Base-by-base conservation (phyloP, 805 yeast species). In the Wickerhamomyces kurtzmanii region DNA sequence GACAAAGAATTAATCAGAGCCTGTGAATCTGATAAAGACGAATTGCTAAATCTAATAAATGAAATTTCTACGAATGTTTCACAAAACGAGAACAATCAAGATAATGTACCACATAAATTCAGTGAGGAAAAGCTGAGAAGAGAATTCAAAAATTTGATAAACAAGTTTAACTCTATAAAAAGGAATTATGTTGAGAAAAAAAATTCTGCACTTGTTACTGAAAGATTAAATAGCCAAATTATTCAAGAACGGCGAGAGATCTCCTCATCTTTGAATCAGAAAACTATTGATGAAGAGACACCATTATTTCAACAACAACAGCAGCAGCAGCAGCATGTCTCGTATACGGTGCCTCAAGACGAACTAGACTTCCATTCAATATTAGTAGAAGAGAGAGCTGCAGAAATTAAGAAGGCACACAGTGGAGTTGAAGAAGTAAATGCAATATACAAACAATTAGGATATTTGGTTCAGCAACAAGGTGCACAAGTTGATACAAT, bases 401-500 rank as follows among this genome's bases (percentile, higher is more conserved):
- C 70, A 15, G 91, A 84, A 36, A 80, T 87, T 18, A 60, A 64
- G 17, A 75, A 71, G 35, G 77, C 86, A 7, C 75, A 79, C 23
- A 71, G 72, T 23, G 94, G 94, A 0, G 84, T 86, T 8, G 69
- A 65, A 29, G 96, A 87, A 39, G 83, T 87, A 23, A 86, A 87
- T 50, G 66, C 85, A 8, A 86, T 87, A 4, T 86, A 85, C 50
- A 74, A 75, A 39, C 94, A 86, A 43, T 53, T 87, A 31, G 85
- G 86, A 11, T 67, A 72, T 21, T 57, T 87, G 42, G 91, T 87
- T 3, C 62, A 67, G 29, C 87, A 84, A 50, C 96, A 87, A 49
- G 95, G 94, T 5, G 75, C 70, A 17, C 86, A 82, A 39, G 65
- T 87, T 12, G 94, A 85, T 45, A 72, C 86, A 0, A 73, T 87